Percentiles rank a stretch among this genome's conserved stretches.
Evolutionary conservation across 1,284 basidiomycete genomes (phyloP).

Genomic region (Earliella scabrosa): DNA sequence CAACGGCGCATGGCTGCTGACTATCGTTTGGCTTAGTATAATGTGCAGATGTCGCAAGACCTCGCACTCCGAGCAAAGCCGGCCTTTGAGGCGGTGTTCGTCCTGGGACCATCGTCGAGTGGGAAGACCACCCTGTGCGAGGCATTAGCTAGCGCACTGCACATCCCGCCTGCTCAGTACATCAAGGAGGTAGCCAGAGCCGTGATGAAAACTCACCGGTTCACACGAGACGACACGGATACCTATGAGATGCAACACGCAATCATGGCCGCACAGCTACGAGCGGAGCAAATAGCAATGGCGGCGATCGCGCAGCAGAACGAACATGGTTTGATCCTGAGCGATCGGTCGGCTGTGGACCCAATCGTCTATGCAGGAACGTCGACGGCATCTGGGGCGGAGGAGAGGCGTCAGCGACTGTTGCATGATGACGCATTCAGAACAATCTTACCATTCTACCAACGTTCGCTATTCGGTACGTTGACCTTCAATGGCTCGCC

Average conservation of each 20-base stretch:
- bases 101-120: conserved; percentile 66
- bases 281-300: conserved; percentile 42
- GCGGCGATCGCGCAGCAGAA: conserved; percentile 16
- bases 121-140: conserved; percentile 69
- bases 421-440: conserved; percentile 44
- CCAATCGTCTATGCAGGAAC: conserved; percentile 63
- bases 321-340: conserved; percentile 46
- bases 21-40: no score
- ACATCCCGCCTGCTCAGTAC: conserved; percentile 41
- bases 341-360: conserved; percentile 67
- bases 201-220: conserved; percentile 55
- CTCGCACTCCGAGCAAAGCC: no score
- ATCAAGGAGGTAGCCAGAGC: conserved; percentile 63
- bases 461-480: conserved; percentile 41
- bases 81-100: conserved; percentile 34
- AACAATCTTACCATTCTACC: conserved; percentile 46
- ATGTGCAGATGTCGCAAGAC: no score
- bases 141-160: conserved; percentile 47
- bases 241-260: conserved; percentile 61
- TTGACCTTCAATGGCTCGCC: neutral
- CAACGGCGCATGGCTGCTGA: no score
- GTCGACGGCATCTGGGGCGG: conserved; percentile 41
- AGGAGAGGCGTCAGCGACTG: conserved; percentile 40
- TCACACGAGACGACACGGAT: conserved; percentile 52
- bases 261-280: conserved; percentile 59